These are phyloP conservation scores for Corymbia maculata DNA, from an alignment of 345 rosid species.

Conservation along the genomic window DNA sequence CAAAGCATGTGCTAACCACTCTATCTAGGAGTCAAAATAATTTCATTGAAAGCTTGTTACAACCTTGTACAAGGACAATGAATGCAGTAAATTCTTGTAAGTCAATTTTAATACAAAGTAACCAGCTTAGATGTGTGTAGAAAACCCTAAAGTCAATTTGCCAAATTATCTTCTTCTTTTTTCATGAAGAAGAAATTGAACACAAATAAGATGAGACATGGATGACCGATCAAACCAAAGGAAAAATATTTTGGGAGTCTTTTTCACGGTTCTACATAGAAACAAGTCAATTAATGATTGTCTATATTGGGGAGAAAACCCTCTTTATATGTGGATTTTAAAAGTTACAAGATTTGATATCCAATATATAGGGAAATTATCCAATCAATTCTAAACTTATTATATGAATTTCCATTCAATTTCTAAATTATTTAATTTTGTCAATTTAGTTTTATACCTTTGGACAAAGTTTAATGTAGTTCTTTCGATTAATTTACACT, in stretches of 20 bases:
- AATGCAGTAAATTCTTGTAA: not conserved
- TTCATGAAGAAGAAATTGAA: not conserved
- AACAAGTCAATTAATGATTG: not conserved
- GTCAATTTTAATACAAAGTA: not conserved
- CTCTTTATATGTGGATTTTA: not conserved
- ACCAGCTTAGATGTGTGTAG: not conserved
- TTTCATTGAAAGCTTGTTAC: not conserved
- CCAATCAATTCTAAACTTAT: not conserved
- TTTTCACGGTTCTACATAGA: not conserved
- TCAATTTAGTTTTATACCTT: not conserved
- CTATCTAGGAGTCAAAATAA: not conserved
- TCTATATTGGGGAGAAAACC: not conserved
- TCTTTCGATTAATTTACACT: accelerated
- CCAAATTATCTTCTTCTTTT: not conserved
- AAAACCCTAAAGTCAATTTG: not conserved
- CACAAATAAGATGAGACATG: not conserved
- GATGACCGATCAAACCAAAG: not conserved
- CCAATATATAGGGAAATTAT: not conserved
- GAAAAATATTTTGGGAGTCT: not conserved
- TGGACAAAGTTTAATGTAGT: not conserved
- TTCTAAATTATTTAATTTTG: not conserved
- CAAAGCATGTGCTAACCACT: not conserved
- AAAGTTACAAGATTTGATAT: not conserved
- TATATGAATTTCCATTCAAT: not conserved
- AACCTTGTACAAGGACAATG: not conserved